Evolutionary conservation across 495 filamentous ascomycete genomes (phyloP), one percentile per base, ranked within the genome.

Genomic region (Daldinia vernicosa): DNA sequence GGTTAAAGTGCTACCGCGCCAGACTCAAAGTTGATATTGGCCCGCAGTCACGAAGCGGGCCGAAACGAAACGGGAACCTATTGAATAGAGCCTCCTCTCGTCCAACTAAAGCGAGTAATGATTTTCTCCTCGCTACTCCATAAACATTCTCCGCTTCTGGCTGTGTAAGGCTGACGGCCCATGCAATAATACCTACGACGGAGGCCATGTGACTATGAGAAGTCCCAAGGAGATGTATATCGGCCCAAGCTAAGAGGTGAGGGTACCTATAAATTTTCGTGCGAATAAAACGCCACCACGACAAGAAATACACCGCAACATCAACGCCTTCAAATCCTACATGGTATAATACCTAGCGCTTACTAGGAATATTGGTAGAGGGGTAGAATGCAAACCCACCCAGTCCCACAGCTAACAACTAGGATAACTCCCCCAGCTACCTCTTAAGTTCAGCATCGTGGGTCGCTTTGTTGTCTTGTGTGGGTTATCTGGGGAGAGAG

Each of bases 121-220:
- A 71, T 63, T 56, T 66, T 59, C 62, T 51, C 39, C 52, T 59
- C 19, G 22, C 22, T 58, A 14, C 62, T 58, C 57, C 51, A 28
- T 58, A 30, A 51, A 24, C 37, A 40, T 24, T 26, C 17, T 39
- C 60, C 17, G 33, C 47, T 37, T 28, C 55, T 61, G 12, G 28
- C 17, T 51, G 28, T 64, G 43, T 67, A 67, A 63, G 69, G 69
- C 69, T 71, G 69, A 71, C 11, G 54, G 59, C 12, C 24, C 39
- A 55, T 53, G 60, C 60, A 69, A 56, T 2, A 32, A 19, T 28
- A 28, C 40, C 9, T 43, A 45, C 27, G 30, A 47, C 15, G 33
- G 54, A 60, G 24, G 33, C 53, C 51, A 66, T 70, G 62, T 65
- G 60, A 70, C 51, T 11, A 47, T 22, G 8, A 24, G 9, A 22